Percentiles rank a stretch among this genome's conserved stretches.
These are phyloP conservation scores for Chlamydomonas incerta DNA, from an alignment of 139 green algal species.

Conservation along the genomic window DNA sequence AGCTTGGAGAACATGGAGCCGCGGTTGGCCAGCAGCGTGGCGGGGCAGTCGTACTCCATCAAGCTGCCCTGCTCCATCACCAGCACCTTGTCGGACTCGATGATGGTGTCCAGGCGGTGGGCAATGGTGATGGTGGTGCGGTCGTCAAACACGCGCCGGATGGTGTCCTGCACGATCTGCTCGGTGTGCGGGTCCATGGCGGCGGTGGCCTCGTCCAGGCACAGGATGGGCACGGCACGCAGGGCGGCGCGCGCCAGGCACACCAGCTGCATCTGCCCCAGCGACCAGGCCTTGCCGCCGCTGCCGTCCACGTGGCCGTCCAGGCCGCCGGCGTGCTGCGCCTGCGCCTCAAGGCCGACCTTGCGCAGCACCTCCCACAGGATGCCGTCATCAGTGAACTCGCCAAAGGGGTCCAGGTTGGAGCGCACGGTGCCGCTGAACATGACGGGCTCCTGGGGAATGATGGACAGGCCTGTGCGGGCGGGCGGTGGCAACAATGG, in stretches of 20 bases:
- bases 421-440: conserved; percentile 82
- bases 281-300: conserved; percentile 62
- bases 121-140: conserved; percentile 78
- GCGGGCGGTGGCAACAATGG: background rate
- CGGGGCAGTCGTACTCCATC: conserved; percentile 63
- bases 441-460: conserved; percentile 84
- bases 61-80: conserved; percentile 77
- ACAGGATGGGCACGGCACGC: conserved; percentile 70
- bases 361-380: conserved; percentile 70
- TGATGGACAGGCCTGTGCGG: conserved; percentile 69
- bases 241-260: conserved; percentile 82
- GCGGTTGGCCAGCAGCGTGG: conserved; percentile 61
- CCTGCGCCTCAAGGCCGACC: conserved; percentile 47
- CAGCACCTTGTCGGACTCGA: conserved; percentile 77
- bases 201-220: conserved; percentile 85
- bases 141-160: conserved; percentile 62
- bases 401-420: conserved; percentile 87
- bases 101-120: conserved; percentile 82
- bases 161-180: conserved; percentile 72
- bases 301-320: conserved; percentile 68
- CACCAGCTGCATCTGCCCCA: conserved; percentile 83
- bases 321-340: conserved; percentile 66
- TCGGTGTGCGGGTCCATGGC: conserved; percentile 83
- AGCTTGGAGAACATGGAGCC: conserved; percentile 67
- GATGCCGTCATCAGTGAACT: conserved; percentile 59